Base-by-base conservation (phyloP, 768 basidiomycete genomes). In the Coprinopsis cinerea region DNA sequence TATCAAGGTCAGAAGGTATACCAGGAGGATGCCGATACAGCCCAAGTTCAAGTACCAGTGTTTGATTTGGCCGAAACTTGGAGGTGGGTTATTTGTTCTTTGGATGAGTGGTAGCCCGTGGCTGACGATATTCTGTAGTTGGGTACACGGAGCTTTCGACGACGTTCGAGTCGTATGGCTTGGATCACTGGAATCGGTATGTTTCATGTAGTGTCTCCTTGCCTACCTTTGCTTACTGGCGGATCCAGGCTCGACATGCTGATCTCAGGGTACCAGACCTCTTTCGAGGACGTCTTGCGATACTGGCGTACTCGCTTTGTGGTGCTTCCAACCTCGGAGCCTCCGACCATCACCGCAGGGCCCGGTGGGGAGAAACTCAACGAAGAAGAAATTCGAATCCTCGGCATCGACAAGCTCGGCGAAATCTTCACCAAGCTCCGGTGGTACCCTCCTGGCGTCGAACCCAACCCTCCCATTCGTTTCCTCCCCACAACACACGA, bases 281-380 rank as follows among this genome's bases (percentile, higher is more conserved):
- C 85, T 44, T 83, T 88, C 62, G 81, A 81, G 58, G 88, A 92
- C 52, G 84, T 87, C 1, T 72, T 94, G 26, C 81, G 89, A 40
- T 95, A 95, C 59, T 96, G 95, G 91, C 78, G 94, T 11, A 97
- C 93, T 0, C 77, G 94, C 18, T 96, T 96, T 63, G 76, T 98
- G 22, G 82, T 99, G 17, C 88, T 99, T 24, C 95, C 95, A 0
- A 85, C 91, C 0, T 72, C 78, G 13, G 86, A 90, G 30, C 75
- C 81, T 52, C 91, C 78, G 2, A 67, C 73, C 27, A 61, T 74
- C 1, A 75, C 69, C 37, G 67, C 71, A 11, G 81, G 83, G 0
- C 75, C 85, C 0, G 75, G 76, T 1, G 87, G 85, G 1, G 92
- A 95, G 61, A 74, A 73, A 47, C 74, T 95, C 43, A 81, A 83